Percentiles rank a stretch among this genome's conserved stretches.
phyloP scores from a whole-genome alignment of 169 alveolate genomes.

The Cryptosporidium meleagridis region DNA sequence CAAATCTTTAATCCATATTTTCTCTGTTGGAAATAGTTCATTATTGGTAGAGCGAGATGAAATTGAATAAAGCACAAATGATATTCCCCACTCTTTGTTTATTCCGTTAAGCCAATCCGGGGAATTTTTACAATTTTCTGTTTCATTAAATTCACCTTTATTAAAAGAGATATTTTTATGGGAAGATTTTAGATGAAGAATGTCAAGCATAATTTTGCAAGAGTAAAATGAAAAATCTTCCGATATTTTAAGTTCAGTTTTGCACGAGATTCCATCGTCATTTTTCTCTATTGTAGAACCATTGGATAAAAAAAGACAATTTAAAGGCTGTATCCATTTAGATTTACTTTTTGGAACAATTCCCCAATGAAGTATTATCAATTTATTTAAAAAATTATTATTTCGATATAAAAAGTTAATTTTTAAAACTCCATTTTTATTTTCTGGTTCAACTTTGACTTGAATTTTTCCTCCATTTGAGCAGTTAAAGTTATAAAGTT shows the following conservation, averaged over 20 bases:
- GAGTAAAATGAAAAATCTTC: not conserved
- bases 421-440: not conserved
- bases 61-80: constrained; percentile 27
- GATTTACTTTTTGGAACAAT: constrained; percentile 4
- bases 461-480: constrained; percentile 42
- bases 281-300: constrained; percentile 42
- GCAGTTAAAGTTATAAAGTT: constrained; percentile 21
- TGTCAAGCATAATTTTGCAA: constrained; percentile 24
- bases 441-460: not conserved
- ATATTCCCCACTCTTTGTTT: constrained; percentile 59
- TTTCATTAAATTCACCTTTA: not conserved
- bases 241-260: not conserved
- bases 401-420: not conserved
- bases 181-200: constrained; percentile 4
- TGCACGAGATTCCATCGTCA: constrained; percentile 52
- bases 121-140: constrained; percentile 36
- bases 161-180: not conserved
- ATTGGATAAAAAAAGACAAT: constrained; percentile 43
- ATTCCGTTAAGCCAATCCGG: constrained; percentile 24
- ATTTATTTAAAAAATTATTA: not conserved
- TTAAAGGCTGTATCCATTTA: constrained; percentile 55
- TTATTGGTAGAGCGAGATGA: not conserved
- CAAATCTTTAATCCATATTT: constrained; percentile 29
- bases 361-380: constrained; percentile 62
- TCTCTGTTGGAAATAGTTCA: not conserved